These are phyloP conservation scores for Turnera subulata DNA, from an alignment of 345 rosid species.

Conservation along the genomic window DNA sequence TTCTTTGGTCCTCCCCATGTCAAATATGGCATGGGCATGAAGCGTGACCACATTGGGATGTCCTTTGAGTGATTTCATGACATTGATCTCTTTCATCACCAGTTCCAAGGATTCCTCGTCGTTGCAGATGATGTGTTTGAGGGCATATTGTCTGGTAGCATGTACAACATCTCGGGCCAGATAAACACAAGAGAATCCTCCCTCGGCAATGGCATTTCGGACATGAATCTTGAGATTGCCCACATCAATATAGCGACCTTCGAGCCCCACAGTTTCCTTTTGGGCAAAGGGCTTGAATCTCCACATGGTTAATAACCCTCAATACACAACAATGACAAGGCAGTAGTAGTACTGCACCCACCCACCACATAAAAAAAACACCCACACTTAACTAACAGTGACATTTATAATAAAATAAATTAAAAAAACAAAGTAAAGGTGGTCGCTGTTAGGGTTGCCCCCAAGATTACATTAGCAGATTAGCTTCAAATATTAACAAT, in stretches of 20 bases:
- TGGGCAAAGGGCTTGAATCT: slow-evolving; percentile 81
- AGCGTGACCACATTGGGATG: slow-evolving; percentile 87
- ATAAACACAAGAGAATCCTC: slow-evolving; percentile 95
- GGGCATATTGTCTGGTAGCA: slow-evolving; percentile 76
- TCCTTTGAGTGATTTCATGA: slow-evolving; percentile 76
- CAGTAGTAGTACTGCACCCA: too few relatives aligned
- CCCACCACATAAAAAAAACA: too few relatives aligned
- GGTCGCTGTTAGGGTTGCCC: too few relatives aligned
- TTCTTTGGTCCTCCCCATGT: slow-evolving; percentile 92
- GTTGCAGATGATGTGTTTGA: slow-evolving; percentile 94
- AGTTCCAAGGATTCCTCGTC: slow-evolving; percentile 76
- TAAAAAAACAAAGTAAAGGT: too few relatives aligned
- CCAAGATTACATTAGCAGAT: too few relatives aligned
- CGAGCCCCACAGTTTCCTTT: slow-evolving; percentile 83
- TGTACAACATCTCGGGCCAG: slow-evolving; percentile 68
- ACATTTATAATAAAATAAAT: too few relatives aligned
- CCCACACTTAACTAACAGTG: too few relatives aligned
- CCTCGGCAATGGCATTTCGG: slow-evolving; percentile 76
- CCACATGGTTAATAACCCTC: slow-evolving; percentile 70
- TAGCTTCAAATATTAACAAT: too few relatives aligned
- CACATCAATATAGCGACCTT: slow-evolving; percentile 79
- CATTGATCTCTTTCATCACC: slow-evolving; percentile 72
- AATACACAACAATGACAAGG: too few relatives aligned
- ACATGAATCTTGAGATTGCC: slow-evolving; percentile 78
- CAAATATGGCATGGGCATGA: slow-evolving; percentile 59